Base-by-base conservation (phyloP, 306 rosid genomes). In the Citrullus mucosospermus region DNA sequence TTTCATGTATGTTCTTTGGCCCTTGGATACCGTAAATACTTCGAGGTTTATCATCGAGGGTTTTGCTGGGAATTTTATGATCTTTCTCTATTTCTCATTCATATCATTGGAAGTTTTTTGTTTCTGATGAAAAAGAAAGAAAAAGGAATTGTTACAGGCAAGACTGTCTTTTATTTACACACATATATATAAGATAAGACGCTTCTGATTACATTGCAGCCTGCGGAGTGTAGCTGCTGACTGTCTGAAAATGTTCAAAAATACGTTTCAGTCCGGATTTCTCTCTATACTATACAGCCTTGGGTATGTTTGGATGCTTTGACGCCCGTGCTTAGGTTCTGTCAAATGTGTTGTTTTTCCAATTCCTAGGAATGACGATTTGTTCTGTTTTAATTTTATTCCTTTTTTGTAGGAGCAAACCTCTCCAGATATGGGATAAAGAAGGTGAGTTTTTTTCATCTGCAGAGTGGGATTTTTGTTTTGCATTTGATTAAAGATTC, bases 341-440 rank as follows among this genome's bases (percentile, higher is more conserved):
- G 30, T 55, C n/a, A 10, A 56, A 18, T 10, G 25, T 75, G 2
- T 4, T 72, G 32, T 8, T 5, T 75, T 10, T 32, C 11, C 4
- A 30, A 53, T 51, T 54, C 17, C n/a, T 11, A 41, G 63, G 32
- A 5, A 12, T 54, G 16, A 75, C 6, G 32, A 17, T 62, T 9
- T 41, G 58, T 59, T 76, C 54, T 48, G 54, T 38, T 25, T 25
- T 3, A 1, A 17, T 9, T 80, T 79, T 18, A 53, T 41, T 44
- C 11, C 11, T 13, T 50, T 76, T 38, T 50, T 58, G 36, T 61
- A 95, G 97, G 97, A 95, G 97, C 87, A 95, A 95, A 79, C 99
- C 99, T 62, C 80, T 95, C 81, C 99, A 91, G 96, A 95, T 95
- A 82, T 92, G 98, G 97, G 99, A 95, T 80, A 95, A 95, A 86